Evolutionary conservation across 352 stramenopile species (phyloP).

Genomic region (Phytophthora brassicae): DNA sequence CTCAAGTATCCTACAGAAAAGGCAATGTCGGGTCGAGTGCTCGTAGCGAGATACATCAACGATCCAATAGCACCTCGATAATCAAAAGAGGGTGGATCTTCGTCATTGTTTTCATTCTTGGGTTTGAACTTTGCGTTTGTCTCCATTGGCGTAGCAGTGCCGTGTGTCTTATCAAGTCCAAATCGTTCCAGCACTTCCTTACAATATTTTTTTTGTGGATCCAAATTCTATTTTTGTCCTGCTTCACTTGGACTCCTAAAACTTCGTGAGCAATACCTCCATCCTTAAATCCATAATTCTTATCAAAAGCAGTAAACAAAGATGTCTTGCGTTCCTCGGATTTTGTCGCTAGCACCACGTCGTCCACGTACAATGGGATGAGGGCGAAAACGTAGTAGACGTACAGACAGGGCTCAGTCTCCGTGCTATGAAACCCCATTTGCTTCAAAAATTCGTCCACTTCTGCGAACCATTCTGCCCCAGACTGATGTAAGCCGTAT

Average conservation of each 20-base stretch:
- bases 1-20: conserved; percentile 26
- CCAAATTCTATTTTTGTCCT: neutral
- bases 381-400: conserved; percentile 10
- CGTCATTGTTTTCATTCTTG: neutral
- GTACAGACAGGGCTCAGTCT: conserved; percentile 11
- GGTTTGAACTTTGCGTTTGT: conserved; percentile 10
- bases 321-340: neutral
- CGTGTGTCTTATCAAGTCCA: neutral
- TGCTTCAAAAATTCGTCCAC: conserved; percentile 8
- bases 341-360: conserved; percentile 23
- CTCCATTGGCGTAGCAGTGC: conserved; percentile 11
- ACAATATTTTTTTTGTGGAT: conserved; percentile 12
- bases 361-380: conserved; percentile 24
- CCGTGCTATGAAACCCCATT: neutral
- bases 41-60: conserved; percentile 33
- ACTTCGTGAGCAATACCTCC: neutral
- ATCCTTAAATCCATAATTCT: conserved; percentile 1
- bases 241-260: conserved; percentile 8
- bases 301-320: neutral
- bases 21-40: conserved; percentile 19
- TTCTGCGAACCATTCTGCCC: conserved; percentile 17
- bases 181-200: neutral
- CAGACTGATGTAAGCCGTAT: conserved; percentile 17
- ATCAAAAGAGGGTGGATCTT: neutral
- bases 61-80: conserved; percentile 21